Base-by-base conservation (phyloP, 78 protist genomes). In the Protostelium mycophagum region DNA sequence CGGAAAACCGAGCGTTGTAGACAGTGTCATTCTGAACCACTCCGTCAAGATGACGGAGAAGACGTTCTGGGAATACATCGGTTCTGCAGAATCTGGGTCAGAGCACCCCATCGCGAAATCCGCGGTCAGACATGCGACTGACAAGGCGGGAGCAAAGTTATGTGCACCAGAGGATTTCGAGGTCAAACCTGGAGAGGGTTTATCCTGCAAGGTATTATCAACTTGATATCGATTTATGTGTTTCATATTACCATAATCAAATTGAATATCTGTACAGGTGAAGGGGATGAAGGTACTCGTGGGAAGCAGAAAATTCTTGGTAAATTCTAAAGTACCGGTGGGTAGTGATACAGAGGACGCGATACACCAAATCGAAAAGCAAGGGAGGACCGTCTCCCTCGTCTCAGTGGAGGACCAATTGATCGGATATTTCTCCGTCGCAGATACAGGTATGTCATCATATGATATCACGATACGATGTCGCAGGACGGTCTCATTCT, bases 51-150 rank as follows among this genome's bases (percentile, higher is more conserved):
- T 36, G 1, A 89, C 86, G 38, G 90, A 87, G 83, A 92, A 92
- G 87, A 34, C 89, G 34, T 90, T 90, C 36, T 90, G 87, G 37
- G 88, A 89, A 35, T 16, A 87, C 35, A 93, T 89, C 25, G 96
- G 93, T 35, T 86, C 91, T 25, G 96, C 96, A 1, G 96, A 94
- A n/a, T 90, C 93, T 0, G 88, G 88, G 1, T 28, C 83, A 34
- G 95, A 96, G 35, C 98, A 97, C 85, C 98, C 98, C 35, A 35
- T 97, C 83, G 98, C 97, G 34, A 38, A 73, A 31, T 96, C 98
- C 35, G 90, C 97, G 31, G 91, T 83, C 35, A 51, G 63, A 35
- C 84, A 90, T 63, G 96, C 97, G 34, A 85, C 90, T 1, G 35
- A 31, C 36, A 5, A 37, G 36, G 28, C 1, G 34, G 28, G n/a